Base-by-base conservation (phyloP, 139 green algal species). In the Bryopsis sp. region DNA sequence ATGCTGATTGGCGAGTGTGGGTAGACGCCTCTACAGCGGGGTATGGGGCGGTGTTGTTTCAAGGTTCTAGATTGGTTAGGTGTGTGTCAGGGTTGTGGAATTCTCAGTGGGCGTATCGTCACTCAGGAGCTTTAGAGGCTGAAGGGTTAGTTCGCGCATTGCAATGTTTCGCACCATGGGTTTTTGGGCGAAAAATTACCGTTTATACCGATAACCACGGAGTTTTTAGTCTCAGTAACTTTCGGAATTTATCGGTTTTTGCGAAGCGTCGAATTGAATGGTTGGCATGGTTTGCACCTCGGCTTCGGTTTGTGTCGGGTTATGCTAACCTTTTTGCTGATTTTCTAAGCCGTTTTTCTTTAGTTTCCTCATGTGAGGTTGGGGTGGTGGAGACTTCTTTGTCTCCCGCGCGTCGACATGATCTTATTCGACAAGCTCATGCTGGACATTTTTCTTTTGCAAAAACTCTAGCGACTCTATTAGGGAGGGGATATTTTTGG, bases 311-410 rank as follows among this genome's bases (percentile, higher is more conserved):
- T 22, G 6, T 65, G 26, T 7, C 26, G 26, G 58, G 58, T 6
- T 47, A 65, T 26, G 7, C 58, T 6, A 65, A 65, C 31, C 8
- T 65, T 22, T 33, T 65, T 39, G 8, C 58, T 15, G 58, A 65
- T 39, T 22, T 65, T 5, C 58, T 65, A 43, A n/a, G n/a, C n/a
- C n/a, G n/a, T n/a, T n/a, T n/a, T n/a, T n/a, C n/a, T n/a, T n/a
- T n/a, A n/a, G n/a, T n/a, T n/a, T n/a, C n/a, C n/a, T n/a, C n/a
- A n/a, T n/a, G n/a, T n/a, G n/a, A n/a, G n/a, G n/a, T n/a, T n/a
- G n/a, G n/a, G n/a, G n/a, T n/a, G n/a, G n/a, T n/a, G n/a, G n/a
- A n/a, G n/a, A n/a, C n/a, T n/a, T n/a, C n/a, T n/a, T n/a, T n/a
- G n/a, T n/a, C n/a, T n/a, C n/a, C n/a, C n/a, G n/a, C n/a, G n/a